Evolutionary conservation across 306 rosid species (phyloP), one percentile per base, ranked within the genome.

Genomic region (Medicago lupulina): DNA sequence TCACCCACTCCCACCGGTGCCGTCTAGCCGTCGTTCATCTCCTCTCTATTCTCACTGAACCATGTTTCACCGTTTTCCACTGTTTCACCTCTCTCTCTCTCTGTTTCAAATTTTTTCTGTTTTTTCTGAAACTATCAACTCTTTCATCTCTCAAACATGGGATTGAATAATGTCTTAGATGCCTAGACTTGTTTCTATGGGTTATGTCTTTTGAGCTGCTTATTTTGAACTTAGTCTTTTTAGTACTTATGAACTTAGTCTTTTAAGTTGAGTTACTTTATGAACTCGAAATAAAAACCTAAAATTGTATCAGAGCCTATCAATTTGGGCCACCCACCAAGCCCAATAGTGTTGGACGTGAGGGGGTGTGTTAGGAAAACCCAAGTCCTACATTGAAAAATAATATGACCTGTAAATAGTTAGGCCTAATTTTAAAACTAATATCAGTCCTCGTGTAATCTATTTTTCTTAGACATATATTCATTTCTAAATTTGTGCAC

Each of bases 401-500:
- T 18, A 25, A 53, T 17, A 17, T 7, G 60, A 25, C 25, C 28
- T 9, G 21, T 7, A 51, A 51, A 51, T 19, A 51, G 21, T 49
- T 49, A 49, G 54, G 18, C 54, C 54, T 49, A 49, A 49, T 49
- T 14, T 49, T 14, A 49, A 49, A 51, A 51, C 58, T 51, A 51
- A 51, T 51, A 43, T 67, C 40, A 18, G 62, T 54, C 3, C 50
- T 67, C 58, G 40, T 36, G 75, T 31, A 40, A 51, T 38, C 53
- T 7, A 60, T 8, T 36, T 25, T 21, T 67, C 31, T 28, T 14
- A 13, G 21, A 39, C 14, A 58, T 8, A 73, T 36, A 60, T 36
- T 21, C 71, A 47, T 58, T 68, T 14, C 70, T 57, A 75, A 21
- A 23, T 54, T 44, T 11, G 19, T 44, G 31, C 59, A 19, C 53